Base-by-base conservation (phyloP, 2,329 filamentous ascomycete genomes). In the Stemphylium beticola region DNA sequence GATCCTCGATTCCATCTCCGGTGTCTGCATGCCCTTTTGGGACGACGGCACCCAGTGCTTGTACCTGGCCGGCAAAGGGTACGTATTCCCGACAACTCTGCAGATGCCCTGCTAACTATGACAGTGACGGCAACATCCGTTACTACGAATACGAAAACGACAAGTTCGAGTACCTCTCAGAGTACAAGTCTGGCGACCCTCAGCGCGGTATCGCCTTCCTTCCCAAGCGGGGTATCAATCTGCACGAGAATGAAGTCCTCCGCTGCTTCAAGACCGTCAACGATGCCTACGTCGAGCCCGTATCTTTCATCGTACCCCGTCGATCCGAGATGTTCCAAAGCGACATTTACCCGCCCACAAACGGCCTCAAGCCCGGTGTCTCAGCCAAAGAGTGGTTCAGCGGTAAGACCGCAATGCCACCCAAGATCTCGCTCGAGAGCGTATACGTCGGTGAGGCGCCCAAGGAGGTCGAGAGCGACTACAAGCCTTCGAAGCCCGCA, bases 1-100 rank as follows among this genome's bases (percentile, higher is more conserved):
- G 68, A 90, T 90, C 65, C 84, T 99, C 43, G 95, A 99, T 78
- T 96, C 92, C 41, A 96, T 96, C 70, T 97, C 93, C 40, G 95
- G 95, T 74, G 93, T 99, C 56, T 96, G 92, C 83, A 97, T 99
- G 91, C 95, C 95, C 29, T 98, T 99, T 85, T 99, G 95, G 95
- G 95, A 99, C 74, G 93, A 98, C 57, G 92, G 93, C 57, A 96
- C 91, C 47, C 92, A 95, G 79, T 96, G 92, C 75, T 82, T 99
- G 71, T 99, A 97, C 78, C 85, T 99, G 73, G 95, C 95, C 69
- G 95, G 95, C 74, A 98, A 98, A 82, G 95, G 93, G 91, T 93
- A 78, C 81, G 89, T 78, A 32, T 8, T 20, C 15, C 3, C 33
- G 26, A 20, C 1, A 18, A 29, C 20, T 15, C 10, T 5, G 4